Conservation (phyloP, 1,284 basidiomycete genomes). For the Exobasidium cylindrosporum region DNA sequence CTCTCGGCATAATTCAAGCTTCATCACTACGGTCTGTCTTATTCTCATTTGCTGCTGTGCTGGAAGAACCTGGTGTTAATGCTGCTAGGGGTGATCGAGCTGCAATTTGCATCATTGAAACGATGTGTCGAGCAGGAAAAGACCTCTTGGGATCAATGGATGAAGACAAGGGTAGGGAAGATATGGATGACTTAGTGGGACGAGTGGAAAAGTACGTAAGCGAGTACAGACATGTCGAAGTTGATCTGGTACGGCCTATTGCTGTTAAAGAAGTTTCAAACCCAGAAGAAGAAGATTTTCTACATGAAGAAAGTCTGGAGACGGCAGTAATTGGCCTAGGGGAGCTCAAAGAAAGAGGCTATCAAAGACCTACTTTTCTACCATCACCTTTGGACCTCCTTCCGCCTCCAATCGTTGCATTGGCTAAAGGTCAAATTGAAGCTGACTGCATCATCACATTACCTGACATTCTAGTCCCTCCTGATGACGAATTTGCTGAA, state of each 20-base stretch:
- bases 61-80: conserved; percentile 86
- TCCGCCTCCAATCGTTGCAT: conserved; percentile 38
- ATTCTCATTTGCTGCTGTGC: conserved; percentile 74
- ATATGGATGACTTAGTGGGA: conserved; percentile 44
- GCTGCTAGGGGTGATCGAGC: conserved; percentile 79
- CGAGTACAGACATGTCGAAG: conserved; percentile 31
- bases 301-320: conserved; percentile 46
- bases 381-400: conserved; percentile 43
- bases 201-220: conserved; percentile 34
- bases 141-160: conserved; percentile 27
- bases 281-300: conserved; percentile 18
- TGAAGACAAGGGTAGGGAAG: conserved; percentile 14
- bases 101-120: conserved; percentile 80
- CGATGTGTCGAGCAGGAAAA: conserved; percentile 59
- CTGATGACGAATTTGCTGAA: conserved; percentile 38
- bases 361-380: conserved; percentile 35
- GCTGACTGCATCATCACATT: conserved; percentile 21
- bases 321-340: conserved; percentile 40
- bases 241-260: conserved; percentile 24
- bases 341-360: conserved; percentile 25
- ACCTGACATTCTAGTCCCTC: conserved; percentile 44
- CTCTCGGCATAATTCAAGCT: conserved; percentile 65
- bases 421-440: conserved; percentile 12
- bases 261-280: conserved; percentile 28
- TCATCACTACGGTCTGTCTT: conserved; percentile 74